Percentiles rank a stretch among this genome's conserved stretches.
Evolutionary conservation across 768 basidiomycete genomes (phyloP).

Genomic region (Clitopilus passeckerianus): DNA sequence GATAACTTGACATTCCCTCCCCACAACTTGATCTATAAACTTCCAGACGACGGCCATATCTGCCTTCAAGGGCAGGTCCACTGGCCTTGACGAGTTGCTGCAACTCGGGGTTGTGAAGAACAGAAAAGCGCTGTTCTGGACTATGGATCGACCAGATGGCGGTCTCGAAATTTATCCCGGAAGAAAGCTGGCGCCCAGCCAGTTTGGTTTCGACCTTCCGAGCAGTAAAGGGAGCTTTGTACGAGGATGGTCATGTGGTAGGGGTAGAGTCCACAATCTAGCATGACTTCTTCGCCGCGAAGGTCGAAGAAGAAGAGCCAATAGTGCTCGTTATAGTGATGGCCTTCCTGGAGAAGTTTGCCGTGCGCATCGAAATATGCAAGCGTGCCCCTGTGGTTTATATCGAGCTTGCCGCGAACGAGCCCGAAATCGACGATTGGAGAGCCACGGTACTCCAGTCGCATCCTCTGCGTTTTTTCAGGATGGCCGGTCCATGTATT

Average conservation of each 20-base stretch:
- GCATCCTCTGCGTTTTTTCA: too few relatives aligned
- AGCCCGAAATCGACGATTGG: too few relatives aligned
- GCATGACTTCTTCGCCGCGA: background rate
- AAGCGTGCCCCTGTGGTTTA: background rate
- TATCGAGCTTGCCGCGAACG: too few relatives aligned
- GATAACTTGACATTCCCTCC: background rate
- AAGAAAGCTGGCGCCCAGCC: background rate
- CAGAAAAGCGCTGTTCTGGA: background rate
- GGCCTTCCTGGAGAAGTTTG: background rate
- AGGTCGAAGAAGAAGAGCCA: background rate
- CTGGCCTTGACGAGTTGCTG: background rate
- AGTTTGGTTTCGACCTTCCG: background rate
- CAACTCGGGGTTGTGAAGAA: background rate
- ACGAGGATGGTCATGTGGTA: background rate
- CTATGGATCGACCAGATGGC: background rate
- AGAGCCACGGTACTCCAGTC: too few relatives aligned
- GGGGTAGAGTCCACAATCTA: background rate
- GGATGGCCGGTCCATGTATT: too few relatives aligned
- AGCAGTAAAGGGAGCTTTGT: background rate
- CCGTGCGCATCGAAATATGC: background rate
- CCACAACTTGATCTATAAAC: background rate
- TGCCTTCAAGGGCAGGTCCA: background rate
- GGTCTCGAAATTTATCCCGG: background rate
- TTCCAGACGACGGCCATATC: too few relatives aligned
- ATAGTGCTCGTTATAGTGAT: background rate